Base-by-base conservation (phyloP, 495 filamentous ascomycete species). In the Penicillium waksmanii region DNA sequence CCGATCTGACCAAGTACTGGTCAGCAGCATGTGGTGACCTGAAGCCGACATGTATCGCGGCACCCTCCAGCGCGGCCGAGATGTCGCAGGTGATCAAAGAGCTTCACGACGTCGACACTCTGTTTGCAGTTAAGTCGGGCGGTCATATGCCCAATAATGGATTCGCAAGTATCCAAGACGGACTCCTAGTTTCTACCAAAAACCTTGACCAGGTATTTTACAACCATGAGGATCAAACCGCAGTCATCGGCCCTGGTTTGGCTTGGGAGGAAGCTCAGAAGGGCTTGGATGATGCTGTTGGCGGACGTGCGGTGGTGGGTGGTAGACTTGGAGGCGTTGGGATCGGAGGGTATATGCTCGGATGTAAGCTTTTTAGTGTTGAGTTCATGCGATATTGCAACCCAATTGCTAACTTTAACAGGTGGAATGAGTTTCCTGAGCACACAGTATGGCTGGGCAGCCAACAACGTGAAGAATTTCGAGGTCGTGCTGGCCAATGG, bases 401-500 rank as follows among this genome's bases (percentile, higher is more conserved):
- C 31, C 33, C 5, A 19, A 19, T 13, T 51, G 31, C 58, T 64
- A 55, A 57, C 8, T 11, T 18, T 10, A 46, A 1, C 55, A 71
- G 80, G 79, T 56, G 77, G 77, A 10, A 62, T 77, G 67, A 78
- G 75, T 53, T 84, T 83, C 53, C 70, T 86, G 61, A 81, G 81
- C 25, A 78, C 78, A 13, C 75, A 84, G 61, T 84, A 84, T 57
- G 85, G 84, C 15, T 85, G 81, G 78, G 82, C 78, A 5, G 79
- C 80, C 23, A 82, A 82, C 61, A 83, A 81, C 6, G 71, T 84
- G 5, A 50, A 80, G 48, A 78, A 82, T 49, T 85, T 69, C 59
- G 82, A 86, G 46, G 74, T 87, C 15, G 82, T 86, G 21, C 71
- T 86, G 8, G 80, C 83, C 48, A 82, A 83, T 64, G 77, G 79